Evolutionary conservation across 2,329 filamentous ascomycete species (phyloP).

Genomic region (Pyricularia grisea): DNA sequence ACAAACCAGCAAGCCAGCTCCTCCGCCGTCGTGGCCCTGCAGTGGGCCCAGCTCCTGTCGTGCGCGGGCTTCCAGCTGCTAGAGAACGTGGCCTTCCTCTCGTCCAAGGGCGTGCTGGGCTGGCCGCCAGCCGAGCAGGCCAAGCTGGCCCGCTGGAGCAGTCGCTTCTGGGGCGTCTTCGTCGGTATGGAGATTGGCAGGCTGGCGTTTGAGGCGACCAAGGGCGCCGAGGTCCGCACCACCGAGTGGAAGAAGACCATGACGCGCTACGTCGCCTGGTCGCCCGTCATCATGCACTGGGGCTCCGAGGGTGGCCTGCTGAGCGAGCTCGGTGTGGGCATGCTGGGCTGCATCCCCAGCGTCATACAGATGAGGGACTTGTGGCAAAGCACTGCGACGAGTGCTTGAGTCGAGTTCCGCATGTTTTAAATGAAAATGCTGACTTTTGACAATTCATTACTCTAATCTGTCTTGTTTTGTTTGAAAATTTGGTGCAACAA

Average conservation of each 20-base stretch:
- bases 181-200: constrained; percentile 67
- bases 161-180: constrained; percentile 71
- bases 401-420: background rate
- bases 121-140: constrained; percentile 46
- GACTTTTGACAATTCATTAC: background rate
- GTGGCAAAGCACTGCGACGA: constrained; percentile 26
- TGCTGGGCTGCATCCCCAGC: constrained; percentile 34
- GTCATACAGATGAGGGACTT: constrained; percentile 33
- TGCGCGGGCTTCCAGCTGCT: constrained; percentile 66
- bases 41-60: constrained; percentile 57
- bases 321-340: constrained; percentile 28
- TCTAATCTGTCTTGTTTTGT: background rate
- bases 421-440: background rate
- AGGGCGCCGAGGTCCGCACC: constrained; percentile 30
- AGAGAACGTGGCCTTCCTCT: constrained; percentile 77
- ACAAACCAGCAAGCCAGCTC: constrained; percentile 25
- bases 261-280: constrained; percentile 63
- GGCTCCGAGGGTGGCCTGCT: constrained; percentile 54
- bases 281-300: constrained; percentile 79
- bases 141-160: constrained; percentile 61
- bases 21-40: constrained; percentile 37
- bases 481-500: background rate
- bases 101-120: constrained; percentile 60
- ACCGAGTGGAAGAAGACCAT: constrained; percentile 56
- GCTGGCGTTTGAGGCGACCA: constrained; percentile 39